Base-by-base conservation (phyloP, 805 yeast species). In the Ogataea naganishii region DNA sequence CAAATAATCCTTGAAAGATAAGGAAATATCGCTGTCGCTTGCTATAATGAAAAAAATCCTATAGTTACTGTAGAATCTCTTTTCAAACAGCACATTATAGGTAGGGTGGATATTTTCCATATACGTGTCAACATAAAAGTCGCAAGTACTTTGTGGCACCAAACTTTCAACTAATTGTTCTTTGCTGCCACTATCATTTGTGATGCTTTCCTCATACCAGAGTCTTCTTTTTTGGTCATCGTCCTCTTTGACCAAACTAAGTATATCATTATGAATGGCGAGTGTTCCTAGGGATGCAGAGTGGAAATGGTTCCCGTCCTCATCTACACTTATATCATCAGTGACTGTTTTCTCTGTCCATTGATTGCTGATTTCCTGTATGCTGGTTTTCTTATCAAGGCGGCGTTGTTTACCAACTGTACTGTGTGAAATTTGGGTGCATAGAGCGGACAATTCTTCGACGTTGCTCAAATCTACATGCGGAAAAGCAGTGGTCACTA, bases 91-190 rank as follows among this genome's bases (percentile, higher is more conserved):
- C 23, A 29, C 30, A 20, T 33, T 23, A 22, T 23, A 25, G 7
- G 25, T 26, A n/a, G 34, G 34, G 22, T 33, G 27, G 9, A 33
- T 26, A 10, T 22, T n/a, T 14, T 31, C 34, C 19, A 33, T 30
- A 26, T 18, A 33, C 3, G 11, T 17, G 10, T 22, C n/a, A 17
- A 31, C 34, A 21, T 31, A 33, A 4, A 9, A 7, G 21, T 33
- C 37, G 8, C 31, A 26, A 10, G 25, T 27, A 9, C 15, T 12
- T 17, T 27, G 26, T 16, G 37, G 20, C 8, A 33, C 26, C 15
- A 23, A 12, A 15, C 25, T 20, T 11, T 23, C 26, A 9, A 32
- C 24, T 15, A 17, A 15, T n/a, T n/a, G n/a, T n/a, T n/a, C n/a
- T n/a, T n/a, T n/a, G n/a, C n/a, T n/a, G 18, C 14, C 12, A 18